Conservation (phyloP, 306 rosid genomes). For the Ormosia semicastrata region DNA sequence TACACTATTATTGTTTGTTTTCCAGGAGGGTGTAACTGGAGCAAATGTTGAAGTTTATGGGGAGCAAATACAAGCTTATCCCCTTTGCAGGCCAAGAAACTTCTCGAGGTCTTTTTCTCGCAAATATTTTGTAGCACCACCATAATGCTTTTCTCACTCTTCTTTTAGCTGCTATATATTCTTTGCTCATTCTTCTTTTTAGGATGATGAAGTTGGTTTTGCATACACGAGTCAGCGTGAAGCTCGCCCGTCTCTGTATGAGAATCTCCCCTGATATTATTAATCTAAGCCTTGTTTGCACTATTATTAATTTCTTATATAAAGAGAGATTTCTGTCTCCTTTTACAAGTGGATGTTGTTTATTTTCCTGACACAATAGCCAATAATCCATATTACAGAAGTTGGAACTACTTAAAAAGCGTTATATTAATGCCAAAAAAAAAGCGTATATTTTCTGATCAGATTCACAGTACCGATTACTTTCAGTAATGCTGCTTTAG, state of each 20-base stretch:
- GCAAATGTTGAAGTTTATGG: constrained; percentile 94
- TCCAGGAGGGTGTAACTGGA: constrained; percentile 90
- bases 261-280: constrained; percentile 39
- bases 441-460: neutral
- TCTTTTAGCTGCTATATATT: constrained; percentile 5
- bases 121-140: constrained; percentile 19
- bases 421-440: neutral
- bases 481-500: too few relatives aligned
- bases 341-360: neutral
- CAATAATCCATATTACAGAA: neutral
- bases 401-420: neutral
- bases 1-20: constrained; percentile 7
- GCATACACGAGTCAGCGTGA: constrained; percentile 88
- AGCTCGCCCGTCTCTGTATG: constrained; percentile 88
- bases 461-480: neutral
- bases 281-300: neutral
- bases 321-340: neutral
- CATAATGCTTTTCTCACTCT: neutral
- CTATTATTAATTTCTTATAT: neutral
- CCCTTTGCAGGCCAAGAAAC: constrained; percentile 68
- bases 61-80: constrained; percentile 70
- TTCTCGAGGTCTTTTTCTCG: constrained; percentile 68
- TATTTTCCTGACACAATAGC: neutral
- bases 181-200: constrained; percentile 32
- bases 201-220: constrained; percentile 87